Evolutionary conservation across 2,329 filamentous ascomycete species (phyloP).

Genomic region (Ascochyta koolunga): DNA sequence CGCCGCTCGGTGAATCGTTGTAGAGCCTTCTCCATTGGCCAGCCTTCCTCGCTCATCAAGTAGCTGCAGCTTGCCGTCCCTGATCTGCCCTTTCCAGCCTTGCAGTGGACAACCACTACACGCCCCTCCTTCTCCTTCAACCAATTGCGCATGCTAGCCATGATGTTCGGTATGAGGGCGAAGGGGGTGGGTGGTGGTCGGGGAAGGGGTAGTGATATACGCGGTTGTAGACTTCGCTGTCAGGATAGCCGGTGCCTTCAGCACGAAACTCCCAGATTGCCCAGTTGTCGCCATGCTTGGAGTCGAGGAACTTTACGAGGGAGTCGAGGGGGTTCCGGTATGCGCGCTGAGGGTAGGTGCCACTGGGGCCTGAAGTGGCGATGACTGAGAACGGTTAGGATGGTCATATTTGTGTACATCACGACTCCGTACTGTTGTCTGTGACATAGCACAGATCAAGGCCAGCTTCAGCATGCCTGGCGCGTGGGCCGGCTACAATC

Average conservation of each 20-base stretch:
- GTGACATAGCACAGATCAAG: conserved; percentile 97
- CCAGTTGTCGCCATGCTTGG: conserved; percentile 80
- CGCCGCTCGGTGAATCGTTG: conserved; percentile 77
- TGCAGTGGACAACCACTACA: conserved; percentile 93
- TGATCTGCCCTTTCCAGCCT: conserved; percentile 92
- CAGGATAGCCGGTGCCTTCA: conserved; percentile 94
- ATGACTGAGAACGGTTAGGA: conserved; percentile 59
- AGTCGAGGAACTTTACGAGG: conserved; percentile 85
- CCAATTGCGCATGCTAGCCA: conserved; percentile 94
- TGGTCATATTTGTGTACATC: not conserved
- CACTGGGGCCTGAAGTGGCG: conserved; percentile 83
- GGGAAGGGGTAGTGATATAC: conserved; percentile 95
- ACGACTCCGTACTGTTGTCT: conserved; percentile 66
- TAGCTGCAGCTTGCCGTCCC: conserved; percentile 89
- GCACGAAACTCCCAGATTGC: conserved; percentile 98
- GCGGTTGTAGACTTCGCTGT: conserved; percentile 82
- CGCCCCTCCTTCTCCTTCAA: conserved; percentile 60
- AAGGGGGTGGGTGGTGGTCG: conserved; percentile 98
- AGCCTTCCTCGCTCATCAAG: conserved; percentile 83
- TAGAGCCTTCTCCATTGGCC: conserved; percentile 68
- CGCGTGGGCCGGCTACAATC: conserved; percentile 86
- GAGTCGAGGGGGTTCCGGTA: conserved; percentile 93
- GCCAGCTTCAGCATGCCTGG: conserved; percentile 82
- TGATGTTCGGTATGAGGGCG: conserved; percentile 81
- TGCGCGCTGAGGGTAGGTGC: conserved; percentile 86